Conservation (phyloP, 768 basidiomycete genomes). For the Tulasnella calospora region DNA sequence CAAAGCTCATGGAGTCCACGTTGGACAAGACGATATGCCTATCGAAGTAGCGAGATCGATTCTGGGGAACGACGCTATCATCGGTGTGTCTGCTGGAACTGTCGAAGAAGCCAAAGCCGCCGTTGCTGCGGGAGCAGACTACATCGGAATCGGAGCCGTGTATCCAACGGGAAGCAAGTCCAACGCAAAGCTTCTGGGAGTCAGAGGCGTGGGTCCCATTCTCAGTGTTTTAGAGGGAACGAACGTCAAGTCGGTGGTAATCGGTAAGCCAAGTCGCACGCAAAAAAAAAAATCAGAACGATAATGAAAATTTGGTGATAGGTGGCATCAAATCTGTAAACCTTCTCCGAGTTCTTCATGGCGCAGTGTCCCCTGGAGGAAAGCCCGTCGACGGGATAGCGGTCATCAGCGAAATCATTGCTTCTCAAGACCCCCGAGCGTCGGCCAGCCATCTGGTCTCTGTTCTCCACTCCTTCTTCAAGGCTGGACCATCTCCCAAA, state of each 20-base stretch:
- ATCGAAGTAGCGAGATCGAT: constrained; percentile 58
- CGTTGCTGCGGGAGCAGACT: constrained; percentile 63
- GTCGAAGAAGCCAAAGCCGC: constrained; percentile 60
- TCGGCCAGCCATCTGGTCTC: constrained; percentile 47
- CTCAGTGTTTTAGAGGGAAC: constrained; percentile 62
- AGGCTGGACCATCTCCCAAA: not conserved
- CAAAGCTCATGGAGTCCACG: constrained; percentile 72
- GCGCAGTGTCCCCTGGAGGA: constrained; percentile 54
- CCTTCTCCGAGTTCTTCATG: constrained; percentile 68
- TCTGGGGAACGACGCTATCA: constrained; percentile 62
- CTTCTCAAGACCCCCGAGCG: constrained; percentile 51
- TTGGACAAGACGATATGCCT: constrained; percentile 86
- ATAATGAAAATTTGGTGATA: constrained; percentile 34
- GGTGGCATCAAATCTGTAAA: constrained; percentile 85
- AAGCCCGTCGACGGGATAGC: constrained; percentile 75
- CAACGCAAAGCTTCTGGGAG: constrained; percentile 56
- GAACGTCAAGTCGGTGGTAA: constrained; percentile 68
- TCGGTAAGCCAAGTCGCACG: constrained; percentile 55
- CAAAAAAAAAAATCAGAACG: too few relatives aligned
- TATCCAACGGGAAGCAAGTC: constrained; percentile 75
- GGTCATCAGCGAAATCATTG: constrained; percentile 80
- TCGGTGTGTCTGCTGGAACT: constrained; percentile 77
- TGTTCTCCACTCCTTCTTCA: constrained; percentile 45
- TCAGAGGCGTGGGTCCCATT: constrained; percentile 63
- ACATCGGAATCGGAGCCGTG: constrained; percentile 82